phyloP scores from a whole-genome alignment of 352 stramenopile genomes.

The Pythium volutum region DNA sequence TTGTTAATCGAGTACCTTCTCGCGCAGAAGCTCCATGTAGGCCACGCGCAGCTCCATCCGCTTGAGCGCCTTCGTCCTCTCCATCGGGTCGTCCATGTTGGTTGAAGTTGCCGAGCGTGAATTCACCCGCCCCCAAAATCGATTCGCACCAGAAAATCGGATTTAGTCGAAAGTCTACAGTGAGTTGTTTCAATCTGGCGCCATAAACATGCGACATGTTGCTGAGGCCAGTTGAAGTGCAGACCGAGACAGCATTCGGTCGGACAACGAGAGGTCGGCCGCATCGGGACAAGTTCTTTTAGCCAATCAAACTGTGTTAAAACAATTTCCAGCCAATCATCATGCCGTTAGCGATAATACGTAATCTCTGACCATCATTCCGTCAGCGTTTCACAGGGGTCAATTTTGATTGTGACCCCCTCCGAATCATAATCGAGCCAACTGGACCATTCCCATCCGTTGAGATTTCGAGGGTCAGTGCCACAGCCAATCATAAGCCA shows the following conservation, averaged over 20 bases:
- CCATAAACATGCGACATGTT: conserved; percentile 18
- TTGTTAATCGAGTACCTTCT: conserved; percentile 3
- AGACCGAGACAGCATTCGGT: conserved; percentile 3
- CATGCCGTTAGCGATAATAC: too few relatives aligned
- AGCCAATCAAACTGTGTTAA: background rate
- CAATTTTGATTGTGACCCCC: conserved; percentile 7
- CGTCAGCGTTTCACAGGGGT: background rate
- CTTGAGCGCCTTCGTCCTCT: conserved; percentile 4
- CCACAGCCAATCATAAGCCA: background rate
- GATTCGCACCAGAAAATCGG: background rate
- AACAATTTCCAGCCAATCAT: conserved; percentile 4
- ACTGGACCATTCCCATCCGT: background rate
- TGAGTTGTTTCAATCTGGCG: background rate
- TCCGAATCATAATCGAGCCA: background rate
- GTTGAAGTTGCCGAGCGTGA: conserved; percentile 21
- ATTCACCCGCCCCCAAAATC: conserved; percentile 1
- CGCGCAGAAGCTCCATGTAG: conserved; percentile 22
- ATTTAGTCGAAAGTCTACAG: background rate
- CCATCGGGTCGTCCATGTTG: conserved; percentile 1
- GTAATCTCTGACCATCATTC: conserved; percentile 14
- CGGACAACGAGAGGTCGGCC: conserved; percentile 17
- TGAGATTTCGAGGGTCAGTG: background rate
- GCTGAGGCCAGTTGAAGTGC: conserved; percentile 10
- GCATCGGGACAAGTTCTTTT: conserved; percentile 2
- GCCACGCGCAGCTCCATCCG: conserved; percentile 21